Conservation (phyloP, 2,329 filamentous ascomycete genomes). For the Penicillium sp. region DNA sequence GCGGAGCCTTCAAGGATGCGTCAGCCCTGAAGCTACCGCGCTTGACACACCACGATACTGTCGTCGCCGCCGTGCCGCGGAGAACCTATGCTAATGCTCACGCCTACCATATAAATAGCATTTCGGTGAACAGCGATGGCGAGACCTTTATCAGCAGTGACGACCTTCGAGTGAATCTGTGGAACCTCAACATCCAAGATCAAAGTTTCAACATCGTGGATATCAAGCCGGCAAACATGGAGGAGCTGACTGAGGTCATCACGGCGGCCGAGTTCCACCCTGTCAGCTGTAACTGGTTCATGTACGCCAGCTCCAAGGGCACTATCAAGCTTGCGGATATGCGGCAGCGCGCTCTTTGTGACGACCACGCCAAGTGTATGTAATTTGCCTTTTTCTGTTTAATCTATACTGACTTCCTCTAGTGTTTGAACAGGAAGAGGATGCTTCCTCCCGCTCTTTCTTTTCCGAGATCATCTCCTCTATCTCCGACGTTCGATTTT, state of each 20-base stretch:
- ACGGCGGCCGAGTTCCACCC: slow-evolving; percentile 98
- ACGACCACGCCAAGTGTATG: slow-evolving; percentile 89
- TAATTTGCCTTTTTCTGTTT: neutral
- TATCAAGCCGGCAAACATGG: slow-evolving; percentile 99
- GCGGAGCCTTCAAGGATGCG: slow-evolving; percentile 73
- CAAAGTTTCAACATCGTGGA: slow-evolving; percentile 99
- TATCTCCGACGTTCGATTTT: slow-evolving; percentile 97
- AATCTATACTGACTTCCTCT: slow-evolving; percentile 17
- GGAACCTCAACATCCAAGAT: slow-evolving; percentile 99
- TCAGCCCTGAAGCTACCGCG: slow-evolving; percentile 88
- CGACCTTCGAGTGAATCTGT: slow-evolving; percentile 94
- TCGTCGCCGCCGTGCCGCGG: slow-evolving; percentile 91
- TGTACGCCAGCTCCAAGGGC: slow-evolving; percentile 98
- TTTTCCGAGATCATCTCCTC: slow-evolving; percentile 99
- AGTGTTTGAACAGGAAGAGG: slow-evolving; percentile 99
- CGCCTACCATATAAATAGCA: slow-evolving; percentile 99
- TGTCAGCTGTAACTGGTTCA: slow-evolving; percentile 98
- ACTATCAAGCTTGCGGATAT: slow-evolving; percentile 99
- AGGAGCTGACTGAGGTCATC: slow-evolving; percentile 97
- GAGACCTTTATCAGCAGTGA: slow-evolving; percentile 99
- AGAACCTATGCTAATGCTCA: slow-evolving; percentile 98
- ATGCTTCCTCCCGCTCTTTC: slow-evolving; percentile 93
- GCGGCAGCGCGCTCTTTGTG: slow-evolving; percentile 93
- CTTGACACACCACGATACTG: slow-evolving; percentile 96
- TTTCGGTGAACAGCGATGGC: slow-evolving; percentile 99